Percentiles rank a stretch among this genome's conserved stretches.
Conservation (phyloP, 2,329 filamentous ascomycete species). For the Botrytis byssoidea region DNA sequence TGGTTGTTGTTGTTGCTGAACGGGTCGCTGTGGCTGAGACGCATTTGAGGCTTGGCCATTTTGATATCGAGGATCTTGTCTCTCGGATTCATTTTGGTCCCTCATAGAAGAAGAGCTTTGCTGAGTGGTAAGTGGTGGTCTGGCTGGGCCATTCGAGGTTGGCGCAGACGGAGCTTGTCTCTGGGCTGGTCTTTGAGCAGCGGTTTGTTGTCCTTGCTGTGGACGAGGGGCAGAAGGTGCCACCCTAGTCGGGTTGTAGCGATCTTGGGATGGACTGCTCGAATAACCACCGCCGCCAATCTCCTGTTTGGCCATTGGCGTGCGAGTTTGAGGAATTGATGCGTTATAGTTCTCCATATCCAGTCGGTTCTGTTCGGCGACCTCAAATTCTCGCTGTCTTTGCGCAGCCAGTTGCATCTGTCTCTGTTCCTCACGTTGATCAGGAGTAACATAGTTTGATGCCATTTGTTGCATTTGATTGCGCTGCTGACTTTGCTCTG, state of each 20-base stretch:
- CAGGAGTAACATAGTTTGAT: constrained; percentile 53
- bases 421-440: constrained; percentile 52
- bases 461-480: constrained; percentile 59
- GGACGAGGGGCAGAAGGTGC: constrained; percentile 74
- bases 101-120: constrained; percentile 49
- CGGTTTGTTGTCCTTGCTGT: constrained; percentile 42
- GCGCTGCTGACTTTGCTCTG: constrained; percentile 52
- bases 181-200: constrained; percentile 59
- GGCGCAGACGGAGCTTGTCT: constrained; percentile 78
- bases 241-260: constrained; percentile 83
- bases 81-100: constrained; percentile 38
- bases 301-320: constrained; percentile 85
- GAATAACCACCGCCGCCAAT: constrained; percentile 70
- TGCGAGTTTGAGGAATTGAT: constrained; percentile 76
- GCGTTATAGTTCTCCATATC: constrained; percentile 89
- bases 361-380: constrained; percentile 66
- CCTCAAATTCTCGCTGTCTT: constrained; percentile 52
- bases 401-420: constrained; percentile 62
- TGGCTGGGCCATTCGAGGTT: constrained; percentile 42
- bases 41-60: constrained; percentile 48
- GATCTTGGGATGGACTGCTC: constrained; percentile 48
- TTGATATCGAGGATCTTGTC: constrained; percentile 37
- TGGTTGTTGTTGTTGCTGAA: constrained; percentile 47
- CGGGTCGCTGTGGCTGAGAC: constrained; percentile 43
- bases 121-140: constrained; percentile 52